Evolutionary conservation across 2,329 filamentous ascomycete species (phyloP), one percentile per base, ranked within the genome.

Genomic region (Aureobasidium sp.): DNA sequence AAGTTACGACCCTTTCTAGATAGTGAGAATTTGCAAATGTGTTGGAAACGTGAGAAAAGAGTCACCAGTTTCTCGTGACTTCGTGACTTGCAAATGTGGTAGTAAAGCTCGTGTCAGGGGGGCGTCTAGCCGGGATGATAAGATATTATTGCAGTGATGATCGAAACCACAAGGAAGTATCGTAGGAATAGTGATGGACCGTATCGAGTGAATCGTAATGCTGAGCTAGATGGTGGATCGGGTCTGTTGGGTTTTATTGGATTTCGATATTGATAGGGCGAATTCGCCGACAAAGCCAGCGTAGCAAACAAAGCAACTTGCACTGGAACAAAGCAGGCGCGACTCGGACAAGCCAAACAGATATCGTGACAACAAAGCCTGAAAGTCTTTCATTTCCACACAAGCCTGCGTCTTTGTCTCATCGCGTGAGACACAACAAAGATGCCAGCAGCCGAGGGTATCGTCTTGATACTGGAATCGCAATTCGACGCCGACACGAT

Each of bases 401-500:
- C 25, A 23, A 36, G 40, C 43, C 38, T 36, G 29, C 20, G 9
- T 11, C 27, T 45, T 47, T 47, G 55, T 59, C 29, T n/a, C 29
- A 47, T 9, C 13, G 4, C 5, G 36, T 29, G 16, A 25, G 25
- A 10, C 20, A 8, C 27, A n/a, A 47, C 11, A 53, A 43, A 54
- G 16, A 55, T 64, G 60, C 60, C 60, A 6, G 50, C 40, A n/a
- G 25, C 40, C 20, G 50, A 64, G n/a, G 60, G 60, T 40, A 64
- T 64, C 38, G 38, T 55, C 20, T 11, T 64, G 29, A 33, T 38
- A 10, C 50, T 64, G 31, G 60, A 64, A 40, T 55, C 60, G 27
- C 60, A 64, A 20, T 64, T 64, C n/a, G 60, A 64, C 20, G 60
- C 60, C 36, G 48, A 54, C 60, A 54, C 50, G 3, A 64, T 64